These are phyloP conservation scores for Talaromyces sp. DNA, from an alignment of 2,329 filamentous ascomycete species.

Conservation along the genomic window DNA sequence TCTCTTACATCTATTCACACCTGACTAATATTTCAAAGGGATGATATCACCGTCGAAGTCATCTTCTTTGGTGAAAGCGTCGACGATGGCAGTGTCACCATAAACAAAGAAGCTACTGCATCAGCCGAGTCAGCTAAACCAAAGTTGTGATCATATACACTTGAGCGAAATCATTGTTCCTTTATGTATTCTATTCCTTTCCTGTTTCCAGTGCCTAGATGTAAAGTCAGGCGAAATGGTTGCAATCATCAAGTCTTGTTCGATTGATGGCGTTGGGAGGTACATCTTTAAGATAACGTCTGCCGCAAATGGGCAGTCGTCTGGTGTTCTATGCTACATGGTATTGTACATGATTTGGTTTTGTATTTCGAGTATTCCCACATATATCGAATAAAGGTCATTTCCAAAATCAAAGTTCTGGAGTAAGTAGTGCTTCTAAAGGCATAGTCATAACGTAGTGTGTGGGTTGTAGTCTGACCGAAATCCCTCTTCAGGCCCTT, in stretches of 20 bases:
- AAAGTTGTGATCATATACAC: conserved; percentile 38
- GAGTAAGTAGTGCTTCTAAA: neutral
- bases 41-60: conserved; percentile 94
- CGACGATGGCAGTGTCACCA: conserved; percentile 68
- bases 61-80: conserved; percentile 90
- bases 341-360: conserved; percentile 1
- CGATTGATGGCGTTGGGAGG: conserved; percentile 1
- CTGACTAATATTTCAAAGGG: conserved; percentile 49
- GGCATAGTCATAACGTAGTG: neutral
- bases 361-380: neutral
- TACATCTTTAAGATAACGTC: too few species aligned
- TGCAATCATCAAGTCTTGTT: neutral
- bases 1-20: neutral
- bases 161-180: neutral
- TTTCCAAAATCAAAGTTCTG: neutral
- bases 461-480: neutral
- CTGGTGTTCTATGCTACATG: neutral
- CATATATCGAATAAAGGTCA: too few species aligned
- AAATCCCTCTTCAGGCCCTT: neutral
- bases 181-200: neutral
- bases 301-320: neutral
- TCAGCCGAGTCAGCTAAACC: conserved; percentile 44
- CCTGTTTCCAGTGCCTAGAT: neutral
- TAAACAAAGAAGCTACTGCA: conserved; percentile 84
- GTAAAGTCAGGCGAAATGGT: neutral